phyloP scores from a whole-genome alignment of 257 asterid genomes.

The Misopates orontium region DNA sequence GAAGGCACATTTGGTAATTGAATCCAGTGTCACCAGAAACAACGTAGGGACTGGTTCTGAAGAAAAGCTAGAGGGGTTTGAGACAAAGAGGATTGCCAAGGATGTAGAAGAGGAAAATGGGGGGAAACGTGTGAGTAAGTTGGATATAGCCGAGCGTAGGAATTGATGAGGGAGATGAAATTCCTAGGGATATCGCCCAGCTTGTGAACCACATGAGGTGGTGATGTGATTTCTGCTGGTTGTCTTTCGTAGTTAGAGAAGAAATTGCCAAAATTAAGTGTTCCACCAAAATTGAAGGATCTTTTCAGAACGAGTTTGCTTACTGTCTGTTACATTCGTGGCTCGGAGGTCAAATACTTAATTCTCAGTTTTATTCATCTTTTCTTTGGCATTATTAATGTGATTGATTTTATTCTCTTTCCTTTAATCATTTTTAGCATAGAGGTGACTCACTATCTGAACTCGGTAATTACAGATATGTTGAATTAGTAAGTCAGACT shows the following conservation, averaged over 20 bases:
- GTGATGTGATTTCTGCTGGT: too few species aligned
- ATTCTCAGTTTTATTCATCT: background rate
- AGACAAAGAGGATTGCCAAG: constrained; percentile 18
- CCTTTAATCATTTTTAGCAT: constrained; percentile 39
- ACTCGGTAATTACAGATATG: background rate
- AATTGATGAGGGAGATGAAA: too few species aligned
- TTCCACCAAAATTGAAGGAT: constrained; percentile 69
- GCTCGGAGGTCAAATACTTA: constrained; percentile 55
- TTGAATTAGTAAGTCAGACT: constrained; percentile 20
- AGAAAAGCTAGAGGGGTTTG: constrained; percentile 24
- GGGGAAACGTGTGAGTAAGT: constrained; percentile 28
- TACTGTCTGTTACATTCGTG: constrained; percentile 61
- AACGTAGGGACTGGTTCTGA: constrained; percentile 12
- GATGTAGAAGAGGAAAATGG: constrained; percentile 33
- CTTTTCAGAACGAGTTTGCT: constrained; percentile 81
- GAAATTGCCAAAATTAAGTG: constrained; percentile 37
- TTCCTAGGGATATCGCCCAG: too few species aligned
- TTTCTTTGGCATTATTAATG: background rate
- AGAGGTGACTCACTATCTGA: constrained; percentile 44
- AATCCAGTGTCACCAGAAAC: constrained; percentile 28
- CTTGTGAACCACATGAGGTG: too few species aligned
- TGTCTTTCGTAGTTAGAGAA: constrained; percentile 13
- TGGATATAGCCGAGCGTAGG: constrained; percentile 4
- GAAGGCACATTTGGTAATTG: too few species aligned
- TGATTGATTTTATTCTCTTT: constrained; percentile 26